Base-by-base conservation (phyloP, 805 yeast genomes). In the Kodamaea jinghongensis region DNA sequence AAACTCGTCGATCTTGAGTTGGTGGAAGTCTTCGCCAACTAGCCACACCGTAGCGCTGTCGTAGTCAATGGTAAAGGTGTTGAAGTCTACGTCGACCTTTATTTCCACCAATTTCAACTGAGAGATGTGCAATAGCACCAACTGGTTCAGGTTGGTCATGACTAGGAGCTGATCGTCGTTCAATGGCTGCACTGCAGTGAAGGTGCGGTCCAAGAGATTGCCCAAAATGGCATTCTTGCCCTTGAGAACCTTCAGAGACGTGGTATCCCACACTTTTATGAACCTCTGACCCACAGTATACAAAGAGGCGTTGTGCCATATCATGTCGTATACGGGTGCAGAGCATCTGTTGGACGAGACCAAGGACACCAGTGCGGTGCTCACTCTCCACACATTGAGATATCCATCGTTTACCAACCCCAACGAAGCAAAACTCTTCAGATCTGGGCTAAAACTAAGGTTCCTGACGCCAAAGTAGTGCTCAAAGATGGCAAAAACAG, bases 371-470 rank as follows among this genome's bases (percentile, higher is more conserved):
- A 51, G 23, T 6, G 13, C 4, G 4, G 50, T 29, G 4, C 47
- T 44, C 10, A 74, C 51, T 34, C 57, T 66, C 90, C 91, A 84
- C 6, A 85, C 58, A 47, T 78, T 75, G 9, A 84, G 51, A 42
- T 70, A 81, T 1, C 90, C 88, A 54, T 84, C 93, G 48, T 79
- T 81, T 3, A 79, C 63, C n/a, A 76, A 61, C 0, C 91, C 91
- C 34, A 83, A 57, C 7, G 87, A 79, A 25, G 83, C 75, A 25
- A 84, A 58, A 40, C 55, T 65, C 29, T 58, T 64, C 37, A 83
- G 80, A 44, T 79, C 77, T 0, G 79, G 78, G 0, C 86, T 76
- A 52, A 84, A 84, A 14, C 64, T 58, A 12, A 84, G 49, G 6
- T 67, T 61, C 27, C 73, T 65, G 12, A 84, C 68, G 0, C 90